phyloP scores from a whole-genome alignment of 306 rosid species.

The Inga laurina region DNA sequence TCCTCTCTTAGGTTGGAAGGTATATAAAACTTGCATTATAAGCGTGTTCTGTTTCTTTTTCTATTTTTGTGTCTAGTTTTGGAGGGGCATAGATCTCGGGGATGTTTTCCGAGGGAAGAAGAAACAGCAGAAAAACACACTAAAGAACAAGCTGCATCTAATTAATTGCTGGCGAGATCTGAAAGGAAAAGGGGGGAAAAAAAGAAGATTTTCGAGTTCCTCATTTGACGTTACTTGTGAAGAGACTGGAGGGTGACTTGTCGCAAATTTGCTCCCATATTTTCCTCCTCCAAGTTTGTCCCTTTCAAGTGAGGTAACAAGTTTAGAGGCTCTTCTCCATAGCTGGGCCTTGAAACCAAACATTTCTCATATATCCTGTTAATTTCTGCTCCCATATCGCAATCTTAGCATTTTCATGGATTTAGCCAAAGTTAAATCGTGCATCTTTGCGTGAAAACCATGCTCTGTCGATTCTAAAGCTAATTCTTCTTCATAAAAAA shows the following conservation, averaged over 20 bases:
- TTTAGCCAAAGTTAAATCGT: constrained; percentile 35
- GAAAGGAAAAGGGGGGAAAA: background rate
- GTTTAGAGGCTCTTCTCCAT: constrained; percentile 29
- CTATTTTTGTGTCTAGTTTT: constrained; percentile 21
- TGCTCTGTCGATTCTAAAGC: constrained; percentile 37
- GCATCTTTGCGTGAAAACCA: constrained; percentile 41
- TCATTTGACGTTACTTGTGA: constrained; percentile 30
- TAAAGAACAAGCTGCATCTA: constrained; percentile 34
- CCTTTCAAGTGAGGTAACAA: constrained; percentile 35
- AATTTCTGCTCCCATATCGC: constrained; percentile 40
- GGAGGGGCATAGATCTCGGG: constrained; percentile 51
- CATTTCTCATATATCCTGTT: constrained; percentile 35
- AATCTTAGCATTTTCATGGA: constrained; percentile 33
- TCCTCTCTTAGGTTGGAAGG: constrained; percentile 28
- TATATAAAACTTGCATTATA: constrained; percentile 20
- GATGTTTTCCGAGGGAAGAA: constrained; percentile 20
- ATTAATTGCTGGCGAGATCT: constrained; percentile 38
- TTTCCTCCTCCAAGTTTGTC: constrained; percentile 37
- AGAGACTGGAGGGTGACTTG: constrained; percentile 30
- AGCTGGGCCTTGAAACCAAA: constrained; percentile 42
- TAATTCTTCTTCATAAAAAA: constrained; percentile 24
- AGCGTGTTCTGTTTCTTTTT: constrained; percentile 13
- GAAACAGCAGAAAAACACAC: background rate
- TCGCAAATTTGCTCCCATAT: constrained; percentile 35
- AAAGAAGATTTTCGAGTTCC: background rate